Evolutionary conservation across 257 asterid species (phyloP).

Genomic region (Nemophila menziesii): DNA sequence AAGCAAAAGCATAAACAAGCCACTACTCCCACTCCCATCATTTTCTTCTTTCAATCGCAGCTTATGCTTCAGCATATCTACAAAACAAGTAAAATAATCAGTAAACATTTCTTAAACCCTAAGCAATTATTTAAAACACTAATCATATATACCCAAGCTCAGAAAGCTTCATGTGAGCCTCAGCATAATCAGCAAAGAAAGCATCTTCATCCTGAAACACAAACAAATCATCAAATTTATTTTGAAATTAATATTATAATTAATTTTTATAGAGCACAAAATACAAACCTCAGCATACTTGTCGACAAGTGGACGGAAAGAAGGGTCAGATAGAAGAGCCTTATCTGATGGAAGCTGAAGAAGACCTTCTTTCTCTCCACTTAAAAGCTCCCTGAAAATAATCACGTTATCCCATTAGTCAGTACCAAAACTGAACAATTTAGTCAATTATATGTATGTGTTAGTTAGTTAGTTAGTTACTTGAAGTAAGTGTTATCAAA

Average conservation of each 20-base stretch:
- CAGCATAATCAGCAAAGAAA: slow-evolving; percentile 70
- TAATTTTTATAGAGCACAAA: not conserved
- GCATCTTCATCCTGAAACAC: slow-evolving; percentile 65
- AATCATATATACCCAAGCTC: slow-evolving; percentile 47
- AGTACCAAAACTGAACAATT: not conserved
- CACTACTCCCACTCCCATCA: no score
- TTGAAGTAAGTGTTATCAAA: slow-evolving; percentile 72
- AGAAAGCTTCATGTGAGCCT: slow-evolving; percentile 62
- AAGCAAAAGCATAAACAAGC: no score
- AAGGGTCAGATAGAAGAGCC: slow-evolving; percentile 54
- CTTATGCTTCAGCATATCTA: slow-evolving; percentile 59
- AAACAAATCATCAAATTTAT: not conserved
- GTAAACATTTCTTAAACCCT: not conserved
- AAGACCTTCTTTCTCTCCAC: slow-evolving; percentile 66
- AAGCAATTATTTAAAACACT: not conserved
- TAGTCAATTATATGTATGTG: not conserved
- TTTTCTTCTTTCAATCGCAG: not conserved
- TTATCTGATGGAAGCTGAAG: slow-evolving; percentile 69
- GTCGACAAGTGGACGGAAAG: slow-evolving; percentile 61
- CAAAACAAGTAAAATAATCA: slow-evolving; percentile 4
- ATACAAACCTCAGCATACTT: slow-evolving; percentile 55
- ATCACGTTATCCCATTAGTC: not conserved
- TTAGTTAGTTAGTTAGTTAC: slow-evolving; percentile 19
- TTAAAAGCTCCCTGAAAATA: slow-evolving; percentile 49
- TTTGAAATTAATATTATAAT: not conserved